phyloP scores from a whole-genome alignment of 179 eudicot genomes.

The Actinidia arguta region DNA sequence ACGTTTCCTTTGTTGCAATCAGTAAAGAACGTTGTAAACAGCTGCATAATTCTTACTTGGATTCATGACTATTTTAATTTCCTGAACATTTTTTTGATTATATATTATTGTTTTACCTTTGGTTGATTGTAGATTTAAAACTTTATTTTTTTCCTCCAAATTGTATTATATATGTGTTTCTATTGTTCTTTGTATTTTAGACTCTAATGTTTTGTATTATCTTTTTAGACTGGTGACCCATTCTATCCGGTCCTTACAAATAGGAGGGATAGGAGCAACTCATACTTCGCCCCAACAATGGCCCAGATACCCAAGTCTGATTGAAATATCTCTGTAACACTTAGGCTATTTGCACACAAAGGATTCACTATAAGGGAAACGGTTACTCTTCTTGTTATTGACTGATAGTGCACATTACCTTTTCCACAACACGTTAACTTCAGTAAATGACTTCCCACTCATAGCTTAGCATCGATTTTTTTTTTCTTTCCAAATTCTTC shows the following conservation, averaged over 20 bases:
- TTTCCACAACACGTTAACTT: not conserved
- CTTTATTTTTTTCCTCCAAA: no score
- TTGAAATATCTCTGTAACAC: constrained; percentile 33
- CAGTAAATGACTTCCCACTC: not conserved
- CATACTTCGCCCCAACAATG: constrained; percentile 33
- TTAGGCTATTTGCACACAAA: constrained; percentile 38
- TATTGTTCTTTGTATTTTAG: constrained; percentile 16
- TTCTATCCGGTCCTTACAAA: constrained; percentile 52
- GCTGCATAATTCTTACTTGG: no score
- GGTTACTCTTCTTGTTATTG: constrained; percentile 50
- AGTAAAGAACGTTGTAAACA: no score
- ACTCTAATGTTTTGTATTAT: not conserved
- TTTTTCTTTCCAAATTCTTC: not conserved
- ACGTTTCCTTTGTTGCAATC: no score
- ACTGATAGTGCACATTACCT: not conserved
- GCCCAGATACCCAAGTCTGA: constrained; percentile 49
- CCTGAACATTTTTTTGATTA: no score
- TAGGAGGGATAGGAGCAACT: constrained; percentile 42
- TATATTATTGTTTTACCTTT: no score
- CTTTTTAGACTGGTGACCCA: constrained; percentile 46
- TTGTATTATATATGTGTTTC: no score
- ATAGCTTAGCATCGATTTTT: not conserved
- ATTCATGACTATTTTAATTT: no score
- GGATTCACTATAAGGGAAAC: constrained; percentile 48
- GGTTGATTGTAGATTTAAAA: no score